phyloP scores from a whole-genome alignment of 2,329 filamentous ascomycete genomes.

The Grosmannia penicillata region DNA sequence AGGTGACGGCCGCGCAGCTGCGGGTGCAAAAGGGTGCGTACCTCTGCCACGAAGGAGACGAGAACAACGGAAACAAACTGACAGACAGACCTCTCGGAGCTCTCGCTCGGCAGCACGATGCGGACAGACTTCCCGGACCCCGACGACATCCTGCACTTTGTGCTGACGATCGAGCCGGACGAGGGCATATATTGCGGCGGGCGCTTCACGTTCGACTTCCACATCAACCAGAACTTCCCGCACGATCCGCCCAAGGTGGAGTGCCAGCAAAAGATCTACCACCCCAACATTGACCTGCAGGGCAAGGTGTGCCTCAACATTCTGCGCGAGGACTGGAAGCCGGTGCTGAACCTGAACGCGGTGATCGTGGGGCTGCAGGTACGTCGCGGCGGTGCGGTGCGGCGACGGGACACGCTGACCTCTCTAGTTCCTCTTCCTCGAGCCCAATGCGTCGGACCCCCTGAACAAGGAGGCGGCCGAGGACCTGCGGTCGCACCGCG shows the following conservation, averaged over 20 bases:
- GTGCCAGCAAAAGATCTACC: conserved; percentile 96
- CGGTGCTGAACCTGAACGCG: conserved; percentile 89
- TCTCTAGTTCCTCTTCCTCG: conserved; percentile 92
- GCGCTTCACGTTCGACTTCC: conserved; percentile 77
- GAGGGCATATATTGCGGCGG: conserved; percentile 82
- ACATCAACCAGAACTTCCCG: conserved; percentile 87
- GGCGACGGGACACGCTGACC: too few species aligned
- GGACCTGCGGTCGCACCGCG: conserved; percentile 71
- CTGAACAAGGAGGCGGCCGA: conserved; percentile 96
- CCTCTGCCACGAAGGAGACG: too few species aligned
- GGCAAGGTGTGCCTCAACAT: conserved; percentile 98
- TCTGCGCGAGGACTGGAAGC: conserved; percentile 96
- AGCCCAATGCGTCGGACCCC: conserved; percentile 94
- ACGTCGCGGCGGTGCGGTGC: too few species aligned
- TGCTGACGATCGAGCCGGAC: conserved; percentile 68
- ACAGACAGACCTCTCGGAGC: conserved; percentile 65
- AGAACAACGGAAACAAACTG: too few species aligned
- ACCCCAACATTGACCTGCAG: conserved; percentile 95
- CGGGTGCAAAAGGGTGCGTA: conserved; percentile 81
- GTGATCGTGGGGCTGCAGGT: conserved; percentile 93
- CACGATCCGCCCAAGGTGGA: conserved; percentile 96
- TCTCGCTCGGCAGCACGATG: conserved; percentile 68
- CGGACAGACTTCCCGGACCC: conserved; percentile 67
- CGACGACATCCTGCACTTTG: conserved; percentile 76
- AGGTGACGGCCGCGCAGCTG: conserved; percentile 90